phyloP scores from a whole-genome alignment of 768 basidiomycete genomes.

The Pleurotus sapidus region DNA sequence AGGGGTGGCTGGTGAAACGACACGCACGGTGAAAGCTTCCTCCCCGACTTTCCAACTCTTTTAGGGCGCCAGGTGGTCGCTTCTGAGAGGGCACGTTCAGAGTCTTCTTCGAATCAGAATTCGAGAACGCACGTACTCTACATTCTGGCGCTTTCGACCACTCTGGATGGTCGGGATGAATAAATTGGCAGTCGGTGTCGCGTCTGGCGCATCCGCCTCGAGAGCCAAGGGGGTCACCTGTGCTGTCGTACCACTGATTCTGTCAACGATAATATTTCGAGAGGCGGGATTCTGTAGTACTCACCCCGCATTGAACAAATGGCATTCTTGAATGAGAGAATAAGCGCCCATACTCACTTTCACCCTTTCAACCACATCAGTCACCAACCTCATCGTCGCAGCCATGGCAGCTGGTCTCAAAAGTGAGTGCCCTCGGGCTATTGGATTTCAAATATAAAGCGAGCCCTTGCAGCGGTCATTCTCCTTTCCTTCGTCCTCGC shows the following conservation, averaged over 20 bases:
- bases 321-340: background rate
- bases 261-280: background rate
- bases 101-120: too few species aligned
- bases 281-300: background rate
- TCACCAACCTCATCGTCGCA: constrained; percentile 1
- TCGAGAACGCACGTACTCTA: background rate
- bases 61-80: too few species aligned
- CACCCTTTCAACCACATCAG: background rate
- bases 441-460: too few species aligned
- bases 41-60: too few species aligned
- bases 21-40: too few species aligned
- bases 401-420: constrained; percentile 67
- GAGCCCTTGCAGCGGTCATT: constrained; percentile 70
- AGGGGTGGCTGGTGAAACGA: too few species aligned
- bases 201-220: background rate
- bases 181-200: background rate
- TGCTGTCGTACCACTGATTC: background rate
- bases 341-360: background rate
- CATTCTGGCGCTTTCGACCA: background rate
- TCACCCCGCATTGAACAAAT: constrained; percentile 1
- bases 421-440: constrained; percentile 41
- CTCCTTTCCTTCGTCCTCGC: constrained; percentile 96
- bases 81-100: too few species aligned
- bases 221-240: background rate
- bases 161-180: background rate